Evolutionary conservation across 164 flowering plant species (phyloP).

Genomic region (Dillenia turbinata): DNA sequence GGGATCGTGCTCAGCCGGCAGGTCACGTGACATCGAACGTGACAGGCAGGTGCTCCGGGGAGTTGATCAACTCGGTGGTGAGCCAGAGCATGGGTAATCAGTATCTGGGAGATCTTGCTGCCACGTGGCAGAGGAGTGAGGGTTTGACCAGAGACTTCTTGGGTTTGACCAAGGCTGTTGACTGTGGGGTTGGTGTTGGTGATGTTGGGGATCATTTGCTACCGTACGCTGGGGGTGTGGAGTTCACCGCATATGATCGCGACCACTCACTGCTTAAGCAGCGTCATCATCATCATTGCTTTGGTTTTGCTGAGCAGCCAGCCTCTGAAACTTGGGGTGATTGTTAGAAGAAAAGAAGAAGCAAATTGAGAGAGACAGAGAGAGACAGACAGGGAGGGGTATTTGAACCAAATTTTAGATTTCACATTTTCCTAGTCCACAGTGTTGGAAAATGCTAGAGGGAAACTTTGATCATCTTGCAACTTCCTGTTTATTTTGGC

Average conservation of each 20-base stretch:
- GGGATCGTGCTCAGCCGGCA: conserved; percentile 13
- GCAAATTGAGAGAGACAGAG: not conserved
- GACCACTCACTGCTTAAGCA: conserved; percentile 33
- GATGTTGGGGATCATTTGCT: conserved; percentile 23
- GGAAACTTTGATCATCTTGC: too few relatives aligned
- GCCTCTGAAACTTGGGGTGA: conserved; percentile 32
- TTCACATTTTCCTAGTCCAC: too few relatives aligned
- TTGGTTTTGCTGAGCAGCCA: conserved; percentile 31
- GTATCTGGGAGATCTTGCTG: conserved; percentile 12
- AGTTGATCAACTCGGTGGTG: conserved; percentile 9
- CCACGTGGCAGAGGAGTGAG: conserved; percentile 46
- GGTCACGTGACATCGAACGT: conserved; percentile 21
- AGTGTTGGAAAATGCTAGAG: too few relatives aligned
- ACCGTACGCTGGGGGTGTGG: conserved; percentile 32
- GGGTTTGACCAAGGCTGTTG: conserved; percentile 37
- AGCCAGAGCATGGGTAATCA: conserved; percentile 15
- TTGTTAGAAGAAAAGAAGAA: not conserved
- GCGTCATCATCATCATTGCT: conserved; percentile 8
- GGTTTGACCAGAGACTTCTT: conserved; percentile 79
- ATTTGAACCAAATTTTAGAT: not conserved
- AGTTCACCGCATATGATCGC: conserved; percentile 28
- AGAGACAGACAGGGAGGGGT: not conserved
- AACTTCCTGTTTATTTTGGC: too few relatives aligned
- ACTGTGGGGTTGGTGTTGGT: conserved; percentile 12
- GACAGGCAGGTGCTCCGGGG: conserved; percentile 9